Percentiles rank a stretch among this genome's conserved stretches.
These are phyloP conservation scores for Neurospora sp. DNA, from an alignment of 2,329 filamentous ascomycete genomes.

Conservation along the genomic window DNA sequence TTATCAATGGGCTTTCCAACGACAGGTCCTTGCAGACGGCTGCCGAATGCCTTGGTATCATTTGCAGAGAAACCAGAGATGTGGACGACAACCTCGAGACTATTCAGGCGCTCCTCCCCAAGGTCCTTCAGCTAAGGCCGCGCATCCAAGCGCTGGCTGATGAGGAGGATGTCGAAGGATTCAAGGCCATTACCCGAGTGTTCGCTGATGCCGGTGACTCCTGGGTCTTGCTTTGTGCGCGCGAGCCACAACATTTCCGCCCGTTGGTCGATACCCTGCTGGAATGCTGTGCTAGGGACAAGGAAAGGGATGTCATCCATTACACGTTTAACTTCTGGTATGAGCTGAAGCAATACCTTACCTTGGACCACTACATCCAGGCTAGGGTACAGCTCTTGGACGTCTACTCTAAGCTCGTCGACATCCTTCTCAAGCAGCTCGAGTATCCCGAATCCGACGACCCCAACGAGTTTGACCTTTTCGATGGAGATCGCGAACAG, in stretches of 20 bases:
- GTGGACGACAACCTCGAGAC: constrained; percentile 80
- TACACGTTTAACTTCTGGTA: constrained; percentile 98
- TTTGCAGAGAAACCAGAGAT: constrained; percentile 85
- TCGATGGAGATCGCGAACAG: constrained; percentile 88
- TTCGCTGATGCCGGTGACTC: constrained; percentile 90
- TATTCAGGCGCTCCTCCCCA: constrained; percentile 75
- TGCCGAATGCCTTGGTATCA: constrained; percentile 83
- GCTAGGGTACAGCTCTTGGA: constrained; percentile 68
- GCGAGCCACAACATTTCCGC: constrained; percentile 72
- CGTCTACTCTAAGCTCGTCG: constrained; percentile 80
- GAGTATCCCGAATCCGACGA: constrained; percentile 73
- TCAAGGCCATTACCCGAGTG: constrained; percentile 80
- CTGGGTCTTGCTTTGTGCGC: constrained; percentile 86
- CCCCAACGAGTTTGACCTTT: constrained; percentile 69
- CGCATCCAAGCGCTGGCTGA: constrained; percentile 66
- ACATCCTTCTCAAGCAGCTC: constrained; percentile 84
- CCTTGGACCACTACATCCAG: constrained; percentile 78
- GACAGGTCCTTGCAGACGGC: constrained; percentile 77
- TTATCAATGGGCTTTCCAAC: constrained; percentile 66
- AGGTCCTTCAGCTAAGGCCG: constrained; percentile 64
- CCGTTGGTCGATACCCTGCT: constrained; percentile 80
- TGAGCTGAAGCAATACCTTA: constrained; percentile 92
- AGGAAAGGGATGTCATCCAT: constrained; percentile 82
- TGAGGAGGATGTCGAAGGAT: constrained; percentile 73
- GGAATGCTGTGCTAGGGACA: constrained; percentile 82